phyloP scores from a whole-genome alignment of 2,329 filamentous ascomycete species.

The Penicillium sp. region DNA sequence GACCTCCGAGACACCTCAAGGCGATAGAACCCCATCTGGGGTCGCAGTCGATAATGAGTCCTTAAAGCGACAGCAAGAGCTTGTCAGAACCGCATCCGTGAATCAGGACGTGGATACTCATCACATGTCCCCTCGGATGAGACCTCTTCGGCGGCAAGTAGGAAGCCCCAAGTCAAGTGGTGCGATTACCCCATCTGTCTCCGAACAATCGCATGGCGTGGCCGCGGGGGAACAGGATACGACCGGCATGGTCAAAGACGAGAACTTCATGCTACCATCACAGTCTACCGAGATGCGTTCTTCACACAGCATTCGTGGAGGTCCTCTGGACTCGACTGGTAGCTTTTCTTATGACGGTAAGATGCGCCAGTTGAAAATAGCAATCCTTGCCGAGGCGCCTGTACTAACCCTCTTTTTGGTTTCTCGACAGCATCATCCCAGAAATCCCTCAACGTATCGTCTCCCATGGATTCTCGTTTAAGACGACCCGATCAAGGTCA shows the following conservation, averaged over 20 bases:
- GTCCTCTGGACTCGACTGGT: slow-evolving; percentile 4
- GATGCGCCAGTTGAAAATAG: no score
- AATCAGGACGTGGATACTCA: slow-evolving; percentile 21
- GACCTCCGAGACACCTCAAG: slow-evolving; percentile 48
- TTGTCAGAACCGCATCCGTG: slow-evolving; percentile 49
- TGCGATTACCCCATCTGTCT: slow-evolving; percentile 17
- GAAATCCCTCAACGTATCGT: slow-evolving; percentile 27
- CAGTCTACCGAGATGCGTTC: slow-evolving; percentile 16
- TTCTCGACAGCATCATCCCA: slow-evolving; percentile 25
- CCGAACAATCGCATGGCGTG: slow-evolving; percentile 28
- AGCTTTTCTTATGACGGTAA: slow-evolving; percentile 12
- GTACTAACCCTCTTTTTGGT: slow-evolving; percentile 12
- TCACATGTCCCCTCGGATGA: slow-evolving; percentile 23
- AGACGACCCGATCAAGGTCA: slow-evolving; percentile 50
- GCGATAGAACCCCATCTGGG: slow-evolving; percentile 43
- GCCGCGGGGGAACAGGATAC: slow-evolving; percentile 24
- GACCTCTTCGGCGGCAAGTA: slow-evolving; percentile 40
- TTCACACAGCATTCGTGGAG: slow-evolving; percentile 20
- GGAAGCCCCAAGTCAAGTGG: slow-evolving; percentile 27
- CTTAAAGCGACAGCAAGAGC: slow-evolving; percentile 52
- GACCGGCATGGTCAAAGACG: slow-evolving; percentile 18
- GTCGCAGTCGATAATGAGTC: slow-evolving; percentile 56
- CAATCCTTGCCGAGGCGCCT: background rate
- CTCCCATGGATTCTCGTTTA: slow-evolving; percentile 43
- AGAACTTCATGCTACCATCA: slow-evolving; percentile 7